A percentile compares a stretch with the other conserved stretches of the same genome.
Conservation (phyloP, 2,329 filamentous ascomycete species). For the Talaromyces albobiverticillius region DNA sequence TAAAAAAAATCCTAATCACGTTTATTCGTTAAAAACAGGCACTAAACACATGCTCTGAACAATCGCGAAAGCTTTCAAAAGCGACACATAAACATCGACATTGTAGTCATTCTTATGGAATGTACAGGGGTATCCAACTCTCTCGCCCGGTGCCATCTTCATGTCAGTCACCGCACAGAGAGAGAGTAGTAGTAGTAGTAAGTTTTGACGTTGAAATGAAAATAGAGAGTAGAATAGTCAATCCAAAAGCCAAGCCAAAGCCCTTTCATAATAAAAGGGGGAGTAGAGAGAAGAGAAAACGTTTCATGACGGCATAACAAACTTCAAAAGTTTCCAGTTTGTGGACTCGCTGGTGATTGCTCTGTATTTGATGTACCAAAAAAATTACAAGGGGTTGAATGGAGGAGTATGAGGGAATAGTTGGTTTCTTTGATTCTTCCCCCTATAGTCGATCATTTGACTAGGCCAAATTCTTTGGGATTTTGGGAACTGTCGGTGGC, state of each 20-base stretch:
- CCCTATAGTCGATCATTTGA: not conserved
- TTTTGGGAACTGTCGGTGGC: conserved; percentile 19
- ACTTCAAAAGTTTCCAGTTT: not conserved
- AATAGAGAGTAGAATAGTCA: not conserved
- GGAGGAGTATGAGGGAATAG: too few species aligned
- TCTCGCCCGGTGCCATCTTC: not conserved
- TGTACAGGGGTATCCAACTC: conserved; percentile 17
- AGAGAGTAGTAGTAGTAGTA: too few species aligned
- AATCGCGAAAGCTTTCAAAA: not conserved
- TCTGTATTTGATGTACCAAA: not conserved
- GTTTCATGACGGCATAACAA: not conserved
- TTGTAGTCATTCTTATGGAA: not conserved
- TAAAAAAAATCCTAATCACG: not conserved
- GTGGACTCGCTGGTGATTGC: not conserved
- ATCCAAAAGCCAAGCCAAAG: too few species aligned
- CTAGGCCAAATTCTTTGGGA: not conserved
- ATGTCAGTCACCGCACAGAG: conserved; percentile 1
- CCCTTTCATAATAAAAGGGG: not conserved
- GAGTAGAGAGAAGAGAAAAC: not conserved
- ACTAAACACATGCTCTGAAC: not conserved
- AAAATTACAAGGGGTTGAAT: too few species aligned
- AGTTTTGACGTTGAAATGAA: not conserved
- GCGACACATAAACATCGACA: not conserved
- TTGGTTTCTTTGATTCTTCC: too few species aligned
- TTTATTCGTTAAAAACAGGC: not conserved